Base-by-base conservation (phyloP, 2,329 filamentous ascomycete genomes). In the Aspergillus ochraceoroseus region DNA sequence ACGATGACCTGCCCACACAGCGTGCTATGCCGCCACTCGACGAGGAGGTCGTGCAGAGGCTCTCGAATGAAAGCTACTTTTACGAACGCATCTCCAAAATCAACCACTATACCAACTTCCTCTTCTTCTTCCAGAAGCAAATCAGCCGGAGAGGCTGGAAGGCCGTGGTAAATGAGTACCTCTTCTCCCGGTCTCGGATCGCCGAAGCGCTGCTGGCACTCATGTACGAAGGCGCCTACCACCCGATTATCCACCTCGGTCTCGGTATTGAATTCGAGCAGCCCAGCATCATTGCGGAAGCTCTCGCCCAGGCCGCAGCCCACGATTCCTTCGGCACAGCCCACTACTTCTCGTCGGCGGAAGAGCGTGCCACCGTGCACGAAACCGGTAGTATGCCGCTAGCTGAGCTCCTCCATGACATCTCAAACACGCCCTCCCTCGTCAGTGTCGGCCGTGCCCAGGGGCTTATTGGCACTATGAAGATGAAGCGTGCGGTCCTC, bases 201-300 rank as follows among this genome's bases (percentile, higher is more conserved):
- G 76, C 77, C 5, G 75, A 85, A 5, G 76, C 80, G 41, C 63
- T 90, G 64, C 66, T 86, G 3, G 67, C 72, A 1, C 72, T 83
- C 3, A 66, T 86, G 55, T 85, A 75, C 49, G 72, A 72, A 3
- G 78, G 77, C 64, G 17, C 38, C 49, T 55, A 85, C 5, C 85
- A 92, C 55, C 85, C 86, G 3, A 67, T 89, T 18, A 87, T 94
- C 46, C 85, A 92, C 61, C 73, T 90, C n/a, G 83, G 85, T 43
- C 88, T 85, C 56, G 87, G 84, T 7, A 60, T 94, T 23, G 86
- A 92, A 57, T 90, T 85, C 70, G 54, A 71, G 4, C 85, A 89
- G 58, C 84, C 85, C 1, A 81, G 80, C 20, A 78, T 92, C 45
- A 74, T 94, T 13, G 84, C 85, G 5, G 78, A 87, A 65, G 86